Conservation (phyloP, 225 moss, liverwort and hornwort genomes). For the Physcomitrellopsis africana region DNA sequence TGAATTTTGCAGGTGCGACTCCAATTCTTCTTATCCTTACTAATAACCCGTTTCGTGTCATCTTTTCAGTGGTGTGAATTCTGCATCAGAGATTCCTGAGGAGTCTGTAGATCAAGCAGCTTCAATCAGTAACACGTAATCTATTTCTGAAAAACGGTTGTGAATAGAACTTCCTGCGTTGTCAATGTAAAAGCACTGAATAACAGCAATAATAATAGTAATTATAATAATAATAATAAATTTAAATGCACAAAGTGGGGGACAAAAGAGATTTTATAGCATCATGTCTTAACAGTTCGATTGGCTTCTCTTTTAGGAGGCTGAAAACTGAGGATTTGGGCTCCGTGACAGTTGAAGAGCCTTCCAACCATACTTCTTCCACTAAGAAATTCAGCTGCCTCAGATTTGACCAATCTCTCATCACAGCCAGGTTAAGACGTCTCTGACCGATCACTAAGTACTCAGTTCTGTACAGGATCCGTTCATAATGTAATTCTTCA, state of each 20-base stretch:
- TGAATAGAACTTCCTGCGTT: slow-evolving; percentile 2
- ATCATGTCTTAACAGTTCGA: neutral
- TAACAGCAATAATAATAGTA: neutral
- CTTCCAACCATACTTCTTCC: slow-evolving; percentile 15
- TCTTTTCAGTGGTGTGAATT: slow-evolving; percentile 34
- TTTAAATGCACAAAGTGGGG: slow-evolving; percentile 2
- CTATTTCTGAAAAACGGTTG: slow-evolving; percentile 41
- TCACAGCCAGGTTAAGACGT: slow-evolving; percentile 36
- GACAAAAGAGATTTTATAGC: neutral
- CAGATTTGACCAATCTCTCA: slow-evolving; percentile 21
- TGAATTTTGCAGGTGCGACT: too few relatives aligned
- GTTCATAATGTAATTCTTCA: neutral
- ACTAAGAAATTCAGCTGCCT: slow-evolving; percentile 24
- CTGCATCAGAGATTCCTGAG: slow-evolving; percentile 32
- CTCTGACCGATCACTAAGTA: slow-evolving; percentile 1
- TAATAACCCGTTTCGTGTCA: slow-evolving; percentile 1
- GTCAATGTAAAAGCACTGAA: neutral
- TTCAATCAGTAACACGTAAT: slow-evolving; percentile 27
- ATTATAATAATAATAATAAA: neutral
- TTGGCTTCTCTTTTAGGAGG: slow-evolving; percentile 26
- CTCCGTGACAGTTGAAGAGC: slow-evolving; percentile 29
- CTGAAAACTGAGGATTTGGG: slow-evolving; percentile 23
- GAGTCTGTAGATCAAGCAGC: slow-evolving; percentile 21
- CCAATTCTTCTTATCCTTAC: slow-evolving; percentile 27
- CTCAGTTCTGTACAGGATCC: neutral